Percentiles rank a stretch among this genome's conserved stretches.
Conservation (phyloP, 257 asterid species). For the Lavandula angustifolia region DNA sequence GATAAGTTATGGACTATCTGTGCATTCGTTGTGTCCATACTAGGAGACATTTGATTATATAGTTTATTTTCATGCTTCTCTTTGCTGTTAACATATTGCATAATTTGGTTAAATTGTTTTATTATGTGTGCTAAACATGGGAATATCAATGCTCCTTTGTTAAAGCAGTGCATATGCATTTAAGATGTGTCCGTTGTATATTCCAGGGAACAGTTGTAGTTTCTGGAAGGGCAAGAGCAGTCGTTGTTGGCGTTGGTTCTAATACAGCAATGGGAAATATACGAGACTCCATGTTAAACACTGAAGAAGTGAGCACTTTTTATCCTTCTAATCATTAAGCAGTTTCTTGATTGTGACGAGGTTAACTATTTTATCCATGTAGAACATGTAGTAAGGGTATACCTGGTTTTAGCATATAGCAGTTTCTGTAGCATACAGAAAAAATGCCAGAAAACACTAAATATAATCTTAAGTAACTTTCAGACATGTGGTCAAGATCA, state of each 20-base stretch:
- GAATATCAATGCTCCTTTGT: no score
- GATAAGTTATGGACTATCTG: conserved; percentile 24
- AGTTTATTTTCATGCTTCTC: conserved; percentile 13
- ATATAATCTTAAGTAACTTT: no score
- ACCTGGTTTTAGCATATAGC: conserved; percentile 14
- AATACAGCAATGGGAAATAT: conserved; percentile 99
- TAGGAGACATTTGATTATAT: not conserved
- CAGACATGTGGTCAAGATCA: conserved; percentile 16
- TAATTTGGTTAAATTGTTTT: conserved; percentile 8
- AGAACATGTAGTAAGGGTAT: conserved; percentile 21
- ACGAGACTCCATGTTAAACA: conserved; percentile 92
- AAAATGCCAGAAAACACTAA: conserved; percentile 3
- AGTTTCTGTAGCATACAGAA: conserved; percentile 13
- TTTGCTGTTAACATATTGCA: conserved; percentile 1
- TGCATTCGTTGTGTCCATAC: not conserved
- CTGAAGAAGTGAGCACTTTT: conserved; percentile 82
- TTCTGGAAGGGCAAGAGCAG: conserved; percentile 95
- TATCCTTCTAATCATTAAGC: conserved; percentile 22
- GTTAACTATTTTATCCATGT: conserved; percentile 20
- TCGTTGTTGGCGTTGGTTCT: conserved; percentile 92
- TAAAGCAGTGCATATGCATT: no score
- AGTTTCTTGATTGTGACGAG: conserved; percentile 26
- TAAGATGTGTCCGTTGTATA: no score
- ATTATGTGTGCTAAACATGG: conserved; percentile 5
- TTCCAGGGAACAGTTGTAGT: conserved; percentile 93